phyloP scores from a whole-genome alignment of 768 basidiomycete genomes.

The Gyrodon lividus region DNA sequence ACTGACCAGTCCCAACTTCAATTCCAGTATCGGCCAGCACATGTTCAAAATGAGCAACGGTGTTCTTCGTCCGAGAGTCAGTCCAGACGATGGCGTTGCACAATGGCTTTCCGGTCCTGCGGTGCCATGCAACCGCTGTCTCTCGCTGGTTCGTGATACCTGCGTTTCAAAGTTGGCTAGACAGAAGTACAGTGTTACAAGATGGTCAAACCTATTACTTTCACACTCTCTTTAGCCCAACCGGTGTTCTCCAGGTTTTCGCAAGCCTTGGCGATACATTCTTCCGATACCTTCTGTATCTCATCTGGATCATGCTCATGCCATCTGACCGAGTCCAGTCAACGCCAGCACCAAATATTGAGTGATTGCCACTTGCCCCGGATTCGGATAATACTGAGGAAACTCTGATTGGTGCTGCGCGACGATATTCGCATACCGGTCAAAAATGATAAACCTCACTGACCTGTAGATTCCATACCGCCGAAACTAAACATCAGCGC shows the following conservation, averaged over 20 bases:
- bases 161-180: conserved; percentile 23
- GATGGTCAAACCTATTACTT: conserved; percentile 75
- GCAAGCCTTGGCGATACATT: conserved; percentile 73
- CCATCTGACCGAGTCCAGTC: conserved; percentile 55
- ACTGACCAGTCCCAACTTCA: conserved; percentile 61
- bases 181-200: background rate
- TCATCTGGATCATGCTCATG: conserved; percentile 92
- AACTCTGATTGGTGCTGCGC: conserved; percentile 92
- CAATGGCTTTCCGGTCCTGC: conserved; percentile 83
- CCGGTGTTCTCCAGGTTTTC: conserved; percentile 70
- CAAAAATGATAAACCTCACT: conserved; percentile 89
- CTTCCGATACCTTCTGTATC: conserved; percentile 70
- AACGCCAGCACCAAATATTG: background rate
- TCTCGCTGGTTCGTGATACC: conserved; percentile 98
- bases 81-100: conserved; percentile 95
- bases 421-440: conserved; percentile 82
- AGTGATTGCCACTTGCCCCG: conserved; percentile 53
- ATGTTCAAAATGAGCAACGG: conserved; percentile 76
- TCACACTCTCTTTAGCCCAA: conserved; percentile 78
- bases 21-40: conserved; percentile 74
- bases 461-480: conserved; percentile 49
- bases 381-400: conserved; percentile 88
- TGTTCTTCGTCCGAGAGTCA: conserved; percentile 87
- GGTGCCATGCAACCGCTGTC: conserved; percentile 92
- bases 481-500: conserved; percentile 2